phyloP scores from a whole-genome alignment of 2,329 filamentous ascomycete genomes.

The Arthrobotrys pseudoclavata region DNA sequence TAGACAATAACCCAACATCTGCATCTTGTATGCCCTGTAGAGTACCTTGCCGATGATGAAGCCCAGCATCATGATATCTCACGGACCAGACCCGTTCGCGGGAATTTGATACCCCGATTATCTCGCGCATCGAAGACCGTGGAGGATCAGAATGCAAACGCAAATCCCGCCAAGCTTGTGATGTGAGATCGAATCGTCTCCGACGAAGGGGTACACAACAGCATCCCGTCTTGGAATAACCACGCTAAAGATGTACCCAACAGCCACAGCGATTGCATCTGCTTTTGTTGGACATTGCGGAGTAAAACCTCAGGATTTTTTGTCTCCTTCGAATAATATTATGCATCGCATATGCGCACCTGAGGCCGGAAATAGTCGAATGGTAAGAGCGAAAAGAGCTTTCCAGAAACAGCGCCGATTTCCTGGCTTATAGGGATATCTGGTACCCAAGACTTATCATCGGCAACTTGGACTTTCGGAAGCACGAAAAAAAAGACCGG shows the following conservation, averaged over 20 bases:
- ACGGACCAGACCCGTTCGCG: no score
- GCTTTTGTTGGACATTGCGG: not conserved
- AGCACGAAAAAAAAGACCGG: not conserved
- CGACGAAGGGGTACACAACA: no score
- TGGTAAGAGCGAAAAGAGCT: not conserved
- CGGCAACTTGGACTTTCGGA: not conserved
- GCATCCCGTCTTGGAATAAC: no score
- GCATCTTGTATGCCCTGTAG: not conserved
- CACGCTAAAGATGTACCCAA: not conserved
- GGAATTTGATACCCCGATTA: not conserved
- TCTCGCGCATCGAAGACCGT: no score
- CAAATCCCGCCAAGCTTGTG: no score
- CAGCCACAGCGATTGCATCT: constrained; percentile 2
- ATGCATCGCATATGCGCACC: not conserved
- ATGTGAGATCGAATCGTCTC: no score
- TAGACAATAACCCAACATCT: not conserved
- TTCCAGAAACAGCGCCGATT: not conserved
- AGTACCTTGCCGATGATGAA: not conserved
- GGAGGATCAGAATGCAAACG: no score
- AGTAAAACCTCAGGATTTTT: not conserved
- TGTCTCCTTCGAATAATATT: not conserved
- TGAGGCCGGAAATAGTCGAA: not conserved
- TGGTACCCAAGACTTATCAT: not conserved
- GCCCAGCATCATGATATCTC: not conserved
- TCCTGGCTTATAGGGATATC: not conserved